phyloP scores from a whole-genome alignment of 768 basidiomycete species.

The Tricholoma saponaceum region DNA sequence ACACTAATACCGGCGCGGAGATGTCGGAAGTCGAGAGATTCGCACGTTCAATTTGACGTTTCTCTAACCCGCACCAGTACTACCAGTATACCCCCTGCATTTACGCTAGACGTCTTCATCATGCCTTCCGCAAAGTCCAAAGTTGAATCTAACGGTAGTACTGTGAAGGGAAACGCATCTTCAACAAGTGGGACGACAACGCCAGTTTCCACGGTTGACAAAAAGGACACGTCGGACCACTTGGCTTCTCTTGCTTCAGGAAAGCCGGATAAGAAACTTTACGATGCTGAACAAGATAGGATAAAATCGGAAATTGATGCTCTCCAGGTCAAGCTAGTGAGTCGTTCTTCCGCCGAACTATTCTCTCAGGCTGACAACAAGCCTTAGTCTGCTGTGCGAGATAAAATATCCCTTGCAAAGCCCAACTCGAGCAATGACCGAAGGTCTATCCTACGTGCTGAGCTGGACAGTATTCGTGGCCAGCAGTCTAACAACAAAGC shows the following conservation, averaged over 20 bases:
- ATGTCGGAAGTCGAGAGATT: constrained; percentile 9
- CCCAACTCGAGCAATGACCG: constrained; percentile 66
- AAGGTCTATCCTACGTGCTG: constrained; percentile 65
- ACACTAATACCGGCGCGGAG: neutral
- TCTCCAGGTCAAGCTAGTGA: constrained; percentile 74
- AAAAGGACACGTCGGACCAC: constrained; percentile 42
- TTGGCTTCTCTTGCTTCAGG: constrained; percentile 36
- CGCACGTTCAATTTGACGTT: constrained; percentile 18
- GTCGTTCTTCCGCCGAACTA: constrained; percentile 26
- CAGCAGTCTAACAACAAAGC: constrained; percentile 77
- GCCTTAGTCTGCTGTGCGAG: constrained; percentile 60
- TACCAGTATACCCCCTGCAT: constrained; percentile 16
- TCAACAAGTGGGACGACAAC: constrained; percentile 46
- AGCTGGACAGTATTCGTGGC: constrained; percentile 75
- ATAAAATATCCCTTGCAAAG: constrained; percentile 69
- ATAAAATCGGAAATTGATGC: constrained; percentile 82
- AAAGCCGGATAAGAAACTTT: constrained; percentile 82
- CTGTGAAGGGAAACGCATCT: constrained; percentile 37
- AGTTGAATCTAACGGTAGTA: constrained; percentile 37
- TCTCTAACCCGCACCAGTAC: constrained; percentile 14
- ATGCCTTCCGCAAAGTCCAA: constrained; percentile 58
- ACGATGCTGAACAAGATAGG: constrained; percentile 81
- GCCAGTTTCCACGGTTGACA: constrained; percentile 37
- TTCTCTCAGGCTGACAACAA: constrained; percentile 8
- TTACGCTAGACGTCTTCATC: constrained; percentile 20